These are phyloP conservation scores for Toxoplasma gondii DNA, from an alignment of 169 alveolate species.

Conservation along the genomic window DNA sequence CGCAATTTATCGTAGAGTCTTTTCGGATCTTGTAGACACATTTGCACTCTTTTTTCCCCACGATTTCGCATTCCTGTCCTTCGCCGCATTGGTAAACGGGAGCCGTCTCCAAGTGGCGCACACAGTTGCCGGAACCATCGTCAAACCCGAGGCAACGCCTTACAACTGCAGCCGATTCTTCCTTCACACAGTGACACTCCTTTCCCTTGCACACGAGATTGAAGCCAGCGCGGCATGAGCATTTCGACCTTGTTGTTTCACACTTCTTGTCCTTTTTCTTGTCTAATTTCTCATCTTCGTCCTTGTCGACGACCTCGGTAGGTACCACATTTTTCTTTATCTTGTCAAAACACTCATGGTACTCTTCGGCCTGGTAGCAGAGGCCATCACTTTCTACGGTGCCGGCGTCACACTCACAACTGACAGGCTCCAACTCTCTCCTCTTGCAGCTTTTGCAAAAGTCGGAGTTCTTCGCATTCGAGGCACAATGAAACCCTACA, in stretches of 20 bases:
- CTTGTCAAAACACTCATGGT: not conserved
- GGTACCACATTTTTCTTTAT: not conserved
- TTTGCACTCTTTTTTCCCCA: conserved; percentile 50
- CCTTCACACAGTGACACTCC: conserved; percentile 2
- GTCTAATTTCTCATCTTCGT: not conserved
- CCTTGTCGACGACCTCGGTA: not conserved
- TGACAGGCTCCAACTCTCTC: not conserved
- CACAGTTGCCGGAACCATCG: conserved; percentile 50
- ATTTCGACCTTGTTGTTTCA: not conserved
- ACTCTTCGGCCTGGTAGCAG: not conserved
- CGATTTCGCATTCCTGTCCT: conserved; percentile 61
- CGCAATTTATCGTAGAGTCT: conserved; percentile 43
- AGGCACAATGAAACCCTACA: conserved; percentile 1
- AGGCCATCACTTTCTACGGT: not conserved
- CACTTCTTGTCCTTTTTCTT: not conserved
- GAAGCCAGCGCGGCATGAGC: not conserved
- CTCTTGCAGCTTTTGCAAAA: conserved; percentile 4
- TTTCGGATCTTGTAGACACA: conserved; percentile 31
- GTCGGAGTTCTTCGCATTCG: not conserved
- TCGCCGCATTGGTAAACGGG: conserved; percentile 49
- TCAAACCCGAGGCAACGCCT: conserved; percentile 46
- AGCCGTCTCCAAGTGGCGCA: conserved; percentile 25
- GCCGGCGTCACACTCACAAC: conserved; percentile 3
- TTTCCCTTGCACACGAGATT: not conserved
- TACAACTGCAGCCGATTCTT: conserved; percentile 38